Evolutionary conservation across 2,329 filamentous ascomycete species (phyloP).

Genomic region (Apiospora rasikravindrae): DNA sequence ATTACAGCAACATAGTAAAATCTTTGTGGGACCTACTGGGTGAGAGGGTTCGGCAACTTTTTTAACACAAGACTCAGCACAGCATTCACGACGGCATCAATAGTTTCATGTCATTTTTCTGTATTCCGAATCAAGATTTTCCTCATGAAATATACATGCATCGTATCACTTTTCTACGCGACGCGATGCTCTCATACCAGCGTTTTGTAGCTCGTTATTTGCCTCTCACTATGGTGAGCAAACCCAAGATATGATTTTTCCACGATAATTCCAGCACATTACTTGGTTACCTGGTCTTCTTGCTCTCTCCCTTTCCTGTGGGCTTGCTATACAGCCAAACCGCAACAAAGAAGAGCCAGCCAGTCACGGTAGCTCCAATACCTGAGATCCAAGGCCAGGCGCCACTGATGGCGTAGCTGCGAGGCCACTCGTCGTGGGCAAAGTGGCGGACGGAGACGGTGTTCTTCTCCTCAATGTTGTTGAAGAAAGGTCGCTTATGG

Average conservation of each 20-base stretch:
- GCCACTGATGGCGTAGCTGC: conserved; percentile 86
- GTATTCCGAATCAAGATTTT: conserved; percentile 2
- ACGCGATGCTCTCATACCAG: background rate
- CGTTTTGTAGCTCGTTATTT: background rate
- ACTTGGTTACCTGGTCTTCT: conserved; percentile 17
- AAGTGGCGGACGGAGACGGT: conserved; percentile 96
- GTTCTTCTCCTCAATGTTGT: conserved; percentile 88
- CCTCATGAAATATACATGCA: conserved; percentile 13
- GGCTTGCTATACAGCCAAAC: conserved; percentile 81
- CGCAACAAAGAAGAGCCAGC: conserved; percentile 84
- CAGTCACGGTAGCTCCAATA: conserved; percentile 80
- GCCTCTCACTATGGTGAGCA: background rate
- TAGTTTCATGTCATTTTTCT: background rate
- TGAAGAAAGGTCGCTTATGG: conserved; percentile 94
- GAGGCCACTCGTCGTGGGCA: conserved; percentile 94
- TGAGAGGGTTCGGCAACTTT: too few relatives aligned
- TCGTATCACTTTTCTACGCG: background rate
- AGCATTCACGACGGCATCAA: background rate
- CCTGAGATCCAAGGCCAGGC: conserved; percentile 96
- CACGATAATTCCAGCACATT: background rate
- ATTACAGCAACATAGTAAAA: background rate
- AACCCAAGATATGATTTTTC: background rate
- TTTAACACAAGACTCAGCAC: too few relatives aligned
- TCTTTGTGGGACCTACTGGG: background rate
- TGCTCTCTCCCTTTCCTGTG: conserved; percentile 28